phyloP scores from a whole-genome alignment of 2,329 filamentous ascomycete genomes.

The Lasiodiplodia sp. region DNA sequence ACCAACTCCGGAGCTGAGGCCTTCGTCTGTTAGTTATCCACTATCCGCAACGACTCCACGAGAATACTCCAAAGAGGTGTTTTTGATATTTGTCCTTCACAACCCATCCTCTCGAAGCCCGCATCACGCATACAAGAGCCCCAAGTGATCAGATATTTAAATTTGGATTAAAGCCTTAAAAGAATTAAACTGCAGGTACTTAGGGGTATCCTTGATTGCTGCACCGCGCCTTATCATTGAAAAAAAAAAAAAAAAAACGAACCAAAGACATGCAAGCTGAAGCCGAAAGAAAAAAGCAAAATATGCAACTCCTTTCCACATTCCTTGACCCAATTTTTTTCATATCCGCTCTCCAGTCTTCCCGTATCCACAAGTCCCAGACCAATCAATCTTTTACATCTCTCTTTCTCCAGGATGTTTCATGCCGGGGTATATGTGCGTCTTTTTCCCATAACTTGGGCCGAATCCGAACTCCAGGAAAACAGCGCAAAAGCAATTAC shows the following conservation, averaged over 20 bases:
- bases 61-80: too few relatives aligned
- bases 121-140: too few relatives aligned
- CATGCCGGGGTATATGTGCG: background rate
- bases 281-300: background rate
- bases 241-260: background rate
- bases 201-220: constrained; percentile 9
- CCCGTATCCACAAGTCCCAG: background rate
- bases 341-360: background rate
- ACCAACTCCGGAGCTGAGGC: too few relatives aligned
- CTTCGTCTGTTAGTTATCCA: too few relatives aligned
- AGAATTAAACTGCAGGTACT: background rate
- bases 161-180: background rate
- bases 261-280: background rate
- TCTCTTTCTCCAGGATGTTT: background rate
- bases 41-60: too few relatives aligned
- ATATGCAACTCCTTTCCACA: background rate
- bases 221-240: background rate
- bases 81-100: too few relatives aligned
- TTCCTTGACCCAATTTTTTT: background rate
- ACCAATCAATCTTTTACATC: background rate
- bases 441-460: background rate
- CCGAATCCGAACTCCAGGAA: background rate
- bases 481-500: too few relatives aligned
- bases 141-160: background rate
- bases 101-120: background rate